A percentile compares a stretch with the other conserved stretches of the same genome.
Conservation (phyloP, 768 basidiomycete species). For the Trametes punicea region DNA sequence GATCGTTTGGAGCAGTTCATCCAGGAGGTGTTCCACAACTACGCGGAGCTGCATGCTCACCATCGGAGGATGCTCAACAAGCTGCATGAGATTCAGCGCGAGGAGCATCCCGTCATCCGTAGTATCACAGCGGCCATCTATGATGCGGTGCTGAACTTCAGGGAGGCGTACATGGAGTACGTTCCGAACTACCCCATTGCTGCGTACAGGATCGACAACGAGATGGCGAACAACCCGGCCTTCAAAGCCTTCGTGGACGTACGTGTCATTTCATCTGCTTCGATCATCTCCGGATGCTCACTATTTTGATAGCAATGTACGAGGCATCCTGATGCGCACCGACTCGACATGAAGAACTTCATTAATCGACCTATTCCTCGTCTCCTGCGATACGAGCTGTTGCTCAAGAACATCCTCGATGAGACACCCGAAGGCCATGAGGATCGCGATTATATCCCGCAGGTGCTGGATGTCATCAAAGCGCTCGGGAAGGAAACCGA, state of each 20-base stretch:
- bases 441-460: conserved; percentile 79
- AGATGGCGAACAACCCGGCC: conserved; percentile 73
- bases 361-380: conserved; percentile 91
- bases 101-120: conserved; percentile 77
- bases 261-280: conserved; percentile 24
- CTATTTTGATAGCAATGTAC: conserved; percentile 37
- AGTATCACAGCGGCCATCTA: conserved; percentile 82
- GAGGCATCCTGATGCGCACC: conserved; percentile 73
- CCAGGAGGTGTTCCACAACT: conserved; percentile 87
- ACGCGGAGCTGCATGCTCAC: conserved; percentile 67
- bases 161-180: conserved; percentile 90
- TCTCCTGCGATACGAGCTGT: conserved; percentile 81
- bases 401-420: conserved; percentile 78
- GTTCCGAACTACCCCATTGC: conserved; percentile 93
- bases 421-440: conserved; percentile 71
- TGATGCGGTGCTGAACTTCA: conserved; percentile 89
- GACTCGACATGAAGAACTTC: conserved; percentile 90
- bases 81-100: conserved; percentile 83
- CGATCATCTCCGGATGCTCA: not conserved
- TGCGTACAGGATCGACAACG: conserved; percentile 82
- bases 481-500: conserved; percentile 84
- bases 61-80: conserved; percentile 75
- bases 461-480: conserved; percentile 85
- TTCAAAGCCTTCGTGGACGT: conserved; percentile 87
- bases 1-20: conserved; percentile 76